These are phyloP conservation scores for Daedaleopsis sinensis DNA, from an alignment of 768 basidiomycete genomes.

Conservation along the genomic window DNA sequence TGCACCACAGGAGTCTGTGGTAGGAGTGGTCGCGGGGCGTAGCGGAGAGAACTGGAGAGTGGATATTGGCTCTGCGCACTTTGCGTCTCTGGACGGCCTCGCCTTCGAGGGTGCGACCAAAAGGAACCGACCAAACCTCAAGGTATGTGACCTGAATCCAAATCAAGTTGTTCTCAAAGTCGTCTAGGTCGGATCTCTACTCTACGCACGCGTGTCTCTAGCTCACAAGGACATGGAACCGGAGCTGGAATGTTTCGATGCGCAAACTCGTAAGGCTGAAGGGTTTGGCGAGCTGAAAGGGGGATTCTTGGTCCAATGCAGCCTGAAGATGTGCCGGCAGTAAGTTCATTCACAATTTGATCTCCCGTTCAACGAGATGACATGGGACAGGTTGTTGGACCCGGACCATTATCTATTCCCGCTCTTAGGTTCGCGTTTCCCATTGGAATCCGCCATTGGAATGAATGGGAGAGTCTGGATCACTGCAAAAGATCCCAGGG, in stretches of 20 bases:
- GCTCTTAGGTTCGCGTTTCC: constrained; percentile 77
- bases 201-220: constrained; percentile 91
- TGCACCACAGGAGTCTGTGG: constrained; percentile 85
- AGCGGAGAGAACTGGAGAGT: constrained; percentile 91
- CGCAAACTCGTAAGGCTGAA: constrained; percentile 87
- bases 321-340: constrained; percentile 85
- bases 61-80: constrained; percentile 89
- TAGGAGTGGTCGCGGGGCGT: constrained; percentile 80
- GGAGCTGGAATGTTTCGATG: constrained; percentile 95
- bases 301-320: constrained; percentile 81
- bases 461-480: constrained; percentile 94
- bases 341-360: constrained; percentile 43
- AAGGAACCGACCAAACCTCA: constrained; percentile 91
- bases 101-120: constrained; percentile 98
- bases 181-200: constrained; percentile 79
- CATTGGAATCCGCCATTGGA: constrained; percentile 87
- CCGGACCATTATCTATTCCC: constrained; percentile 83
- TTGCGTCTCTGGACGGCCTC: constrained; percentile 82
- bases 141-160: constrained; percentile 47
- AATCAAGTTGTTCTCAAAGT: constrained; percentile 2
- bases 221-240: constrained; percentile 99
- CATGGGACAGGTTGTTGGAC: constrained; percentile 64
- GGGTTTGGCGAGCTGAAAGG: constrained; percentile 94
- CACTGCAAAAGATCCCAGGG: constrained; percentile 68
- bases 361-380: not conserved